These are phyloP conservation scores for Phialocephala subalpina DNA, from an alignment of 2,329 filamentous ascomycete genomes.

Conservation along the genomic window DNA sequence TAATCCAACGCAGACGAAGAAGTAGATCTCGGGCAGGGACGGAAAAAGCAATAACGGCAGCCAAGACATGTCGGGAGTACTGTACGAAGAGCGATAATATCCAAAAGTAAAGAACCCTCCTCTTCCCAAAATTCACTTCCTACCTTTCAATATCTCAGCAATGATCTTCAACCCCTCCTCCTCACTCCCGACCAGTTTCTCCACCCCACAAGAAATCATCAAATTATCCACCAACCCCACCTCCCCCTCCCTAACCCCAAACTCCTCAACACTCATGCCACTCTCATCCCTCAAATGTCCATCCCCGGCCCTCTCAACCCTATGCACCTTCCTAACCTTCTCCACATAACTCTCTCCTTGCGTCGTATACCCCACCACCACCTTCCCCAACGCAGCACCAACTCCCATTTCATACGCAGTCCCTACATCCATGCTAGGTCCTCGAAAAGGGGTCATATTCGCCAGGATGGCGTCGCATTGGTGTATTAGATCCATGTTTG, in stretches of 20 bases:
- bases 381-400: slow-evolving; percentile 34
- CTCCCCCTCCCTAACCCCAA: slow-evolving; percentile 53
- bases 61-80: too few species aligned
- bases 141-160: slow-evolving; percentile 25
- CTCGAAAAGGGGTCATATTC: slow-evolving; percentile 39
- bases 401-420: slow-evolving; percentile 41
- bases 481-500: slow-evolving; percentile 37
- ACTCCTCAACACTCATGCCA: slow-evolving; percentile 49
- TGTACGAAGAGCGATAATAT: too few species aligned
- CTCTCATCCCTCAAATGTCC: slow-evolving; percentile 34
- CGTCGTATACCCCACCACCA: slow-evolving; percentile 34
- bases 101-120: too few species aligned
- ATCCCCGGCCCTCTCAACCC: slow-evolving; percentile 30
- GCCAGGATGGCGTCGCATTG: slow-evolving; percentile 35
- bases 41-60: too few species aligned
- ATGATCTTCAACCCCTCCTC: slow-evolving; percentile 34
- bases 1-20: too few species aligned
- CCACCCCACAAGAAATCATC: slow-evolving; percentile 36
- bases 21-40: too few species aligned
- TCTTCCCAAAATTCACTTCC: too few species aligned
- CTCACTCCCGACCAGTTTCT: slow-evolving; percentile 31
- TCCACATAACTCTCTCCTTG: slow-evolving; percentile 31
- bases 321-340: slow-evolving; percentile 26
- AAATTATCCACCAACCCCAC: slow-evolving; percentile 46
- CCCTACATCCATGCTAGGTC: slow-evolving; percentile 37